These are phyloP conservation scores for Cercospora sp. DNA, from an alignment of 2,329 filamentous ascomycete species.

Conservation along the genomic window DNA sequence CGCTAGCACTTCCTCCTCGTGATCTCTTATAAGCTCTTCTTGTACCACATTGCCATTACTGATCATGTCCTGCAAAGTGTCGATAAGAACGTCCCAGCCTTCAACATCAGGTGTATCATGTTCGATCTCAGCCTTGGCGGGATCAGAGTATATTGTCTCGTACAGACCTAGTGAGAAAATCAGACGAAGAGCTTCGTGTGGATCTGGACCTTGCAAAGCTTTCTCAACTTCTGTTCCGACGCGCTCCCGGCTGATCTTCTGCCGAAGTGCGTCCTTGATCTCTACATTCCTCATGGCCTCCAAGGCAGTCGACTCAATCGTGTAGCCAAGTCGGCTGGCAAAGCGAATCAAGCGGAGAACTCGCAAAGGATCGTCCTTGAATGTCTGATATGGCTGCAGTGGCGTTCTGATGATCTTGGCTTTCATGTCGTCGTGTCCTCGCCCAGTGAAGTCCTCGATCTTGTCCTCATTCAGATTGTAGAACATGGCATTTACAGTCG, in stretches of 20 bases:
- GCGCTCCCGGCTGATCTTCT: conserved; percentile 90
- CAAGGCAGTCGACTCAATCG: conserved; percentile 69
- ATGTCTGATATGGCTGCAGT: conserved; percentile 83
- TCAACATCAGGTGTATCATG: conserved; percentile 57
- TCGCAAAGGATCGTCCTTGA: conserved; percentile 87
- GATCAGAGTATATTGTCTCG: conserved; percentile 71
- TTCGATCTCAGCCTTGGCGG: conserved; percentile 50
- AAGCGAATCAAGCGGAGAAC: conserved; percentile 87
- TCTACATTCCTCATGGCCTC: conserved; percentile 72
- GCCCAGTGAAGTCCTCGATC: conserved; percentile 81
- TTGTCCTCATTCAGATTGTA: conserved; percentile 80
- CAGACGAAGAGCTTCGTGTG: conserved; percentile 61
- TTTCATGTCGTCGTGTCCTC: conserved; percentile 72
- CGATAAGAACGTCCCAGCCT: conserved; percentile 65
- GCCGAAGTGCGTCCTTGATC: conserved; percentile 75
- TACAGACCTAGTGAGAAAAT: conserved; percentile 69
- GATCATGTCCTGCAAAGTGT: conserved; percentile 58
- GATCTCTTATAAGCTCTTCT: conserved; percentile 56
- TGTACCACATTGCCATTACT: conserved; percentile 36
- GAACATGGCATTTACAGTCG: conserved; percentile 92
- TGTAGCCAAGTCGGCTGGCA: conserved; percentile 78
- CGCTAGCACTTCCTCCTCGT: conserved; percentile 67
- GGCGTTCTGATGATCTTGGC: conserved; percentile 77
- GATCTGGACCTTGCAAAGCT: conserved; percentile 75
- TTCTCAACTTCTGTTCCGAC: conserved; percentile 87